Evolutionary conservation across 2,329 filamentous ascomycete species (phyloP).

Genomic region (Zopfia rhizophila): DNA sequence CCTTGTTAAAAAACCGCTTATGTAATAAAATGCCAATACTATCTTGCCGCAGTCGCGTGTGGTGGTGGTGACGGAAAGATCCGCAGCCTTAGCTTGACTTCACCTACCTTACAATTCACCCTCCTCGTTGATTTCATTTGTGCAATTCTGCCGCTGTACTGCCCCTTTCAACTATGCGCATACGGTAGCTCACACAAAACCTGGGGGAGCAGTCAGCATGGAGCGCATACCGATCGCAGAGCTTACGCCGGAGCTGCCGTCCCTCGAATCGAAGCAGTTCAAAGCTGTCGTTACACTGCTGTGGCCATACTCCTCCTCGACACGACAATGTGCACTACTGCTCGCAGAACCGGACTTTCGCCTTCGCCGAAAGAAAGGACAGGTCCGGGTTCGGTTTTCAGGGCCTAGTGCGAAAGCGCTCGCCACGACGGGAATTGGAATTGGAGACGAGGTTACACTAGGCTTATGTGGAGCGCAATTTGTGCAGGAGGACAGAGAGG

Average conservation of each 20-base stretch:
- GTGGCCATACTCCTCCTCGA: slow-evolving; percentile 90
- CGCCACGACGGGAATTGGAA: slow-evolving; percentile 73
- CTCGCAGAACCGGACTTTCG: slow-evolving; percentile 87
- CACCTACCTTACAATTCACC: no score
- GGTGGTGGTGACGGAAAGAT: no score
- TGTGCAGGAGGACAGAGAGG: slow-evolving; percentile 63
- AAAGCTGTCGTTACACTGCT: slow-evolving; percentile 82
- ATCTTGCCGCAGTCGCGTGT: no score
- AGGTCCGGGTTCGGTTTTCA: slow-evolving; percentile 81
- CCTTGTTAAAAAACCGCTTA: no score
- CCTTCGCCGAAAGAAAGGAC: slow-evolving; percentile 78
- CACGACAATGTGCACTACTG: slow-evolving; percentile 77
- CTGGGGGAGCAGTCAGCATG: no score
- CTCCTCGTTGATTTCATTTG: no score
- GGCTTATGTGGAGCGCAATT: slow-evolving; percentile 76
- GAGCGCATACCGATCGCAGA: slow-evolving; percentile 43
- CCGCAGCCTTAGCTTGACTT: no score
- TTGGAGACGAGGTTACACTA: slow-evolving; percentile 79
- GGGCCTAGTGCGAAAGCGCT: slow-evolving; percentile 76
- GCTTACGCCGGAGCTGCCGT: slow-evolving; percentile 42
- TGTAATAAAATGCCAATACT: no score
- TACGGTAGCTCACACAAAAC: no score
- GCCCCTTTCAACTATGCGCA: no score
- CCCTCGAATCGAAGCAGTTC: slow-evolving; percentile 55
- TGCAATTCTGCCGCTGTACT: no score